Evolutionary conservation across 805 yeast genomes (phyloP).

Genomic region (Lipomyces starkeyi): DNA sequence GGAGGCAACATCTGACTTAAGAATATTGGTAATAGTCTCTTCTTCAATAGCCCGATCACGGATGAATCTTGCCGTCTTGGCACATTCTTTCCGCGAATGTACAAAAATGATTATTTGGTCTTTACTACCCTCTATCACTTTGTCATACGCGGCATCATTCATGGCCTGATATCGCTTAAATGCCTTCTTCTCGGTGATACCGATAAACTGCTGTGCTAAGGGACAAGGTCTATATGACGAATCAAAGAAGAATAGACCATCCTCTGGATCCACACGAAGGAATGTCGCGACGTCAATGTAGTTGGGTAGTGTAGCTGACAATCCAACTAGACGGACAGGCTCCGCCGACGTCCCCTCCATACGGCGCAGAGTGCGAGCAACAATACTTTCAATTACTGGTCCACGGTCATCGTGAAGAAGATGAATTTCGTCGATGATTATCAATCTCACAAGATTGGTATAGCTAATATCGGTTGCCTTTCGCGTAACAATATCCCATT

Average conservation of each 20-base stretch:
- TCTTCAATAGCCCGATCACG: constrained; percentile 50
- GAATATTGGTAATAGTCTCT: constrained; percentile 54
- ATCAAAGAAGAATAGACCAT: constrained; percentile 73
- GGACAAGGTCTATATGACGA: constrained; percentile 57
- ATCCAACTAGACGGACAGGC: constrained; percentile 52
- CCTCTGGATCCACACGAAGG: constrained; percentile 71
- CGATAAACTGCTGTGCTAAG: constrained; percentile 53
- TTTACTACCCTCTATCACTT: constrained; percentile 47
- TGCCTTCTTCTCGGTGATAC: constrained; percentile 49
- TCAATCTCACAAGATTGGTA: constrained; percentile 55
- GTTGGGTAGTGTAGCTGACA: constrained; percentile 63
- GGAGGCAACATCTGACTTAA: constrained; percentile 57
- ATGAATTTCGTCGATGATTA: constrained; percentile 58
- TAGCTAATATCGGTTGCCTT: constrained; percentile 62
- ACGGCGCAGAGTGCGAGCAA: constrained; percentile 58
- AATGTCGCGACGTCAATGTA: constrained; percentile 56
- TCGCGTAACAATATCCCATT: constrained; percentile 64
- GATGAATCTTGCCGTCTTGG: constrained; percentile 52
- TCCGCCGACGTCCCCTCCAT: constrained; percentile 79
- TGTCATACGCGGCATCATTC: constrained; percentile 62
- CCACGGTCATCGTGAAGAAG: constrained; percentile 55
- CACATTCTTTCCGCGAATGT: constrained; percentile 57
- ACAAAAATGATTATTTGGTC: constrained; percentile 48
- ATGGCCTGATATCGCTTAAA: constrained; percentile 78
- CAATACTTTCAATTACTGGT: constrained; percentile 56